Evolutionary conservation across 2,329 filamentous ascomycete genomes (phyloP), one percentile per base, ranked within the genome.

Genomic region (Phaeoacremonium minimum): DNA sequence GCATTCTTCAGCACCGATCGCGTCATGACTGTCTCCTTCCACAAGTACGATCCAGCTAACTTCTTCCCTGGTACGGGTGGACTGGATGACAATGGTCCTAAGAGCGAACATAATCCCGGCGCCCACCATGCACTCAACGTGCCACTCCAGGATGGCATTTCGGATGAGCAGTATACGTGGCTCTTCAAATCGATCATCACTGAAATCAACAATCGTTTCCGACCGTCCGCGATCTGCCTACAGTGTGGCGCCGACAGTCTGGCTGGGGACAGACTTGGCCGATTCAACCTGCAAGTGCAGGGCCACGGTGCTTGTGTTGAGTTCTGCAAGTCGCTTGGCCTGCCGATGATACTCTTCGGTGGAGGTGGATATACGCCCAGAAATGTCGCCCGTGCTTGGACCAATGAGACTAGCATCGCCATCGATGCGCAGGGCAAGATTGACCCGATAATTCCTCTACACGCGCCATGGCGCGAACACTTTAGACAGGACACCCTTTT

Each of bases 221-320:
- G 82, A n/a, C 93, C 93, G 1, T 80, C 80, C 35, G 91, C 88
- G 30, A 95, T 98, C 52, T 91, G 94, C 6, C 73, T 98, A 2
- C 93, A 98, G 62, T 97, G 93, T 56, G 93, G 93, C 40, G 93
- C 91, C 30, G 93, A 98, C 68, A 94, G 87, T 28, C 75, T 98
- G 1, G 91, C 90, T 28, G 91, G 93, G 44, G 93, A 98, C 63
- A 78, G 93, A 15, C 77, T 98, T 0, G 93, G 93, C 33, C 85
- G 89, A 45, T 98, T 98, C 73, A 98, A 97, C 57, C 79, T 98
- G 42, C 94, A 95, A 58, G 93, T 98, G 42, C 83, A 88, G 57
- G 91, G 90, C 12, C 93, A 98, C 63, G 91, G 89, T 36, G 83
- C 84, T 46, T 98, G 93, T 58, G 87, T 96, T 40, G 80, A 83